These are phyloP conservation scores for Pelagophyceae sp. DNA, from an alignment of 352 stramenopile species.

Conservation along the genomic window DNA sequence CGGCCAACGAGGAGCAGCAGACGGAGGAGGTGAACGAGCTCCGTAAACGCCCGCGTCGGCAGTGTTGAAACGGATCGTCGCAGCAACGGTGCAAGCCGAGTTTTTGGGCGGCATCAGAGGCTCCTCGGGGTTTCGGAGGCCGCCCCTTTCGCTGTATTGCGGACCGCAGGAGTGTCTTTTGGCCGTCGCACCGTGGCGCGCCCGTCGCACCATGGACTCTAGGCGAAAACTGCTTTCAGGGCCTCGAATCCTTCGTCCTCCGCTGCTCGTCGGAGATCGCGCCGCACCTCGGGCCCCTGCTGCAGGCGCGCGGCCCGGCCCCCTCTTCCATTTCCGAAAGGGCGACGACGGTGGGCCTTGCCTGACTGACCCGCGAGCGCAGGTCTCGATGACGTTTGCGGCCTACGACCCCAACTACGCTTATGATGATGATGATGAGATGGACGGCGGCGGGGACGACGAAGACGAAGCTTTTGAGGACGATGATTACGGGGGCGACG, in stretches of 20 bases:
- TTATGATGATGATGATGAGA: slow-evolving; percentile 81
- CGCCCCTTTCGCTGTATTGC: too few species aligned
- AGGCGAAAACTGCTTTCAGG: slow-evolving; percentile 95
- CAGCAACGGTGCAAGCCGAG: too few species aligned
- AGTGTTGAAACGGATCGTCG: too few species aligned
- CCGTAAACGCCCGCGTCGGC: too few species aligned
- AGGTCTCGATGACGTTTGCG: slow-evolving; percentile 70
- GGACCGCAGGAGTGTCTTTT: too few species aligned
- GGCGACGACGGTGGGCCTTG: background rate
- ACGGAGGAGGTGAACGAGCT: slow-evolving; percentile 8
- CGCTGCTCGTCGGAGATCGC: slow-evolving; percentile 89
- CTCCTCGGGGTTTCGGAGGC: too few species aligned
- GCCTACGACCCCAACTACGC: slow-evolving; percentile 96
- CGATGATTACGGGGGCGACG: slow-evolving; percentile 40
- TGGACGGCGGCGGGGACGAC: slow-evolving; percentile 55
- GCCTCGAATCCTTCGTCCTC: slow-evolving; percentile 91
- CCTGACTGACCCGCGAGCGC: background rate
- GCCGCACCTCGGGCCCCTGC: slow-evolving; percentile 80
- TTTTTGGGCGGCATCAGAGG: too few species aligned
- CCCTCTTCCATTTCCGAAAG: slow-evolving; percentile 31
- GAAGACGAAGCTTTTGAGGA: slow-evolving; percentile 51
- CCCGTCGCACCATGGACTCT: too few species aligned
- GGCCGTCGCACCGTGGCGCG: too few species aligned
- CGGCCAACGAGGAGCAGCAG: slow-evolving; percentile 77
- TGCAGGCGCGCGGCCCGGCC: slow-evolving; percentile 68